Evolutionary conservation across 2,329 filamentous ascomycete genomes (phyloP), one percentile per base, ranked within the genome.

Genomic region (Penicillium italicum): DNA sequence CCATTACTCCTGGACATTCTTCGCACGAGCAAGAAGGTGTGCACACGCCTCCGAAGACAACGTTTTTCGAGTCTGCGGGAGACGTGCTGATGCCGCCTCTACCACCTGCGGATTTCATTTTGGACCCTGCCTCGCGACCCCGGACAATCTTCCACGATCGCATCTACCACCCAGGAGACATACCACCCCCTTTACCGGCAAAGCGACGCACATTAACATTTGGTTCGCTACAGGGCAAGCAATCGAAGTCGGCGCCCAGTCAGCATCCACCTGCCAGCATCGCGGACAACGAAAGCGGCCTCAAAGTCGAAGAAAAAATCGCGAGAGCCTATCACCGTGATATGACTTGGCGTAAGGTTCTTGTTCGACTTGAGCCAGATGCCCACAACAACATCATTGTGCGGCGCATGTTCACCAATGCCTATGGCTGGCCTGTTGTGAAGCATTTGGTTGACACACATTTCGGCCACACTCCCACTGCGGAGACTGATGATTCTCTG

Each of bases 331-430:
- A 99, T 75, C 94, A 99, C 72, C 85, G 86, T 12, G 91, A 91
- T 60, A 76, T 99, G 20, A 90, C 90, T 1, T 99, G 94, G 94
- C 89, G 94, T 43, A 99, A 99, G 71, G 94, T 99, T 1, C 83
- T 99, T 4, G 94, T 99, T 14, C 89, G 94, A 51, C 80, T 99
- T 2, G 93, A 99, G 70, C 94, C 94, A 0, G 94, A 99, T 74
- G 94, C 94, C 0, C 94, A 99, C 77, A 99, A 99, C 75, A 99
- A 99, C 73, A 96, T 99, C 63, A 88, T 97, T 57, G 94, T 99
- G 24, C 88, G 94, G 16, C 87, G 94, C 53, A 96, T 91, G 87
- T 99, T 99, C 72, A 88, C 91, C 54, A 99, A 99, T 68, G 94
- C 94, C 0, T 96, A 96, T 66, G 94, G 94, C 2, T 99, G 94